Evolutionary conservation across 1,284 basidiomycete species (phyloP), one percentile per base, ranked within the genome.

Genomic region (Ustilago vetiveriae): DNA sequence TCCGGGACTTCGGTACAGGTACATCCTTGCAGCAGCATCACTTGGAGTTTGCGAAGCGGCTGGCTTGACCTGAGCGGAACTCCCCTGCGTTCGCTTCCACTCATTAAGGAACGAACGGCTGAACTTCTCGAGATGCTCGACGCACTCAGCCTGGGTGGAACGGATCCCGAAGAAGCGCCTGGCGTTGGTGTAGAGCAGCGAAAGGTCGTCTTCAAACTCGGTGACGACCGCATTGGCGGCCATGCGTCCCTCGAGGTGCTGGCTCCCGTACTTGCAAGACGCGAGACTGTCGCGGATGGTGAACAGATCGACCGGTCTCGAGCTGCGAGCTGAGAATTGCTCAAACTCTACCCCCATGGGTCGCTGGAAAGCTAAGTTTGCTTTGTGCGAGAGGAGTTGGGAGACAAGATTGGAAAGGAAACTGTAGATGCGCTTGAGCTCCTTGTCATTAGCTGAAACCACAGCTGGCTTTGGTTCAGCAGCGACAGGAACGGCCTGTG

Each of bases 151-250:
- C 37, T 72, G 58, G 6, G 64, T 54, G n/a, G 69, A 72, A 3
- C 58, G 53, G 14, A 55, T 27, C 9, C 69, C 69, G 26, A 59
- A 65, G 52, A 67, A 62, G 14, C 51, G 45, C 29, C 59, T 57
- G 22, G 59, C 69, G 19, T 66, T 67, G 32, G 47, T 42, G 49
- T 63, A 72, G 24, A 72, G 50, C 16, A 64, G 39, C 4, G 32
- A 33, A n/a, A 72, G 55, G 30, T 72, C 69, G 40, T 58, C 60
- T n/a, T 72, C 64, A 32, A 72, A 72, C 16, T 64, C 69, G 46
- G 55, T 57, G 41, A 72, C 47, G 14, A 72, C 64, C 7, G 58
- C 69, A 38, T 66, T 66, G 43, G 63, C 62, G 6, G 62, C 62
- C 43, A 54, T 55, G 24, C 63, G 53, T 17, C 68, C 56, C 13